Base-by-base conservation (phyloP, 2,329 filamentous ascomycete genomes). In the Trichoderma sp. region DNA sequence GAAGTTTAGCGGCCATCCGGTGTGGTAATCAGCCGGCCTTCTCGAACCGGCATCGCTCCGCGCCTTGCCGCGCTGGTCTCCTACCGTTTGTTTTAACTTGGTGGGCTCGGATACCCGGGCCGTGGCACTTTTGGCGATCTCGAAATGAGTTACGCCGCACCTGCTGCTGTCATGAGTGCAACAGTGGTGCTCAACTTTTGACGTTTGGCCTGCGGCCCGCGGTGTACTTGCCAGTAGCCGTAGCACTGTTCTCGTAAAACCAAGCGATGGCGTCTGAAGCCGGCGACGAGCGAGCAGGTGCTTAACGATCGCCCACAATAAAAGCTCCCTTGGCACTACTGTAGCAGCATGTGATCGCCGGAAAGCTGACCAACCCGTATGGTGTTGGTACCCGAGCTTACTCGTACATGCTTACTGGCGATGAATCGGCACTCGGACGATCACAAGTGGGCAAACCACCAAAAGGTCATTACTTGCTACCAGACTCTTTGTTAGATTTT, bases 21-120 rank as follows among this genome's bases (percentile, higher is more conserved):
- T 43, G 33, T 40, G 58, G 16, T 37, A 68, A 49, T 49, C 35
- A 52, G 47, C 52, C 49, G 58, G 47, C 52, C 49, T 63, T 62
- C 35, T 68, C 47, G 47, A 62, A 68, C 57, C 58, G 66, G 66
- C 66, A 68, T 29, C 49, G 43, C 47, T 62, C 47, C 59, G 57
- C 66, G 47, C 33, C 47, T 68, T 33, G 35, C 47, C 43, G 65
- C 47, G 31, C 24, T 68, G 56, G 56, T 35, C 29, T 14, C 35
- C 31, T 40, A 21, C 21, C 11, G n/a, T 58, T 37, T 24, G 27
- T n/a, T 58, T 57, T 43, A 53, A 24, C 29, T 47, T 35, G 40
- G 29, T 52, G 61, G 61, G 61, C 40, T 67, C 63, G 55, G 63
- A 67, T 67, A 29, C 21, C 52, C 63, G 63, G 40, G 21, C 55